Base-by-base conservation (phyloP, 495 filamentous ascomycete species). In the Antarctomyces pellizariae region DNA sequence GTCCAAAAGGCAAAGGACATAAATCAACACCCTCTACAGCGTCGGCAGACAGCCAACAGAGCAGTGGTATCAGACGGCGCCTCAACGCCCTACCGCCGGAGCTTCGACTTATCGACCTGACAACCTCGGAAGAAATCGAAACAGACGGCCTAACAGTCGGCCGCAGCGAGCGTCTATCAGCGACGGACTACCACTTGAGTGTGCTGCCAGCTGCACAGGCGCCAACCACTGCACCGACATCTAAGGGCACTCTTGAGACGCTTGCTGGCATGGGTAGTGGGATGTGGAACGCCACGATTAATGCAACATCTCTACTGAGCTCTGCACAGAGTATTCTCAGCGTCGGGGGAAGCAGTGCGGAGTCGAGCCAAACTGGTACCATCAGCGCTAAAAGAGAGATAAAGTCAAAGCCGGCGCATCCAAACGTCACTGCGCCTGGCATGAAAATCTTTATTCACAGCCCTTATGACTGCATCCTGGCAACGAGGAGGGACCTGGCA, bases 401-500 rank as follows among this genome's bases (percentile, higher is more conserved):
- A 7, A 23, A 19, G 5, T 38, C 26, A 13, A 32, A 32, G 24
- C 38, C 48, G 3, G 45, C 47, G 1, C 56, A 62, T 36, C 52
- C 56, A 1, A 49, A 54, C 29, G 47, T 64, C 5, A 36, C 43
- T 24, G 67, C 66, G 9, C 62, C 67, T 4, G 83, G 86, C 0
- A 62, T 82, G 34, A 95, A 93, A 38, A 77, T 97, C 14, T 92
- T 91, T 43, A 74, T 97, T 16, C 79, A 89, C 27, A 93, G 82
- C 38, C 89, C 89, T 1, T 97, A 86, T 37, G 86, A 97, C 49
- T 90, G 82, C 36, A 65, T 92, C 13, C 55, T 91, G 29, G 75
- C 79, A 0, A 73, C 84, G 0, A 79, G 79, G 38, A 55, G 86
- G 35, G 83, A 91, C 36, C 54, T 82, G 7, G 48, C 64, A 0